Evolutionary conservation across 1,284 basidiomycete species (phyloP), one percentile per base, ranked within the genome.

Genomic region (Trichosporon faecale): DNA sequence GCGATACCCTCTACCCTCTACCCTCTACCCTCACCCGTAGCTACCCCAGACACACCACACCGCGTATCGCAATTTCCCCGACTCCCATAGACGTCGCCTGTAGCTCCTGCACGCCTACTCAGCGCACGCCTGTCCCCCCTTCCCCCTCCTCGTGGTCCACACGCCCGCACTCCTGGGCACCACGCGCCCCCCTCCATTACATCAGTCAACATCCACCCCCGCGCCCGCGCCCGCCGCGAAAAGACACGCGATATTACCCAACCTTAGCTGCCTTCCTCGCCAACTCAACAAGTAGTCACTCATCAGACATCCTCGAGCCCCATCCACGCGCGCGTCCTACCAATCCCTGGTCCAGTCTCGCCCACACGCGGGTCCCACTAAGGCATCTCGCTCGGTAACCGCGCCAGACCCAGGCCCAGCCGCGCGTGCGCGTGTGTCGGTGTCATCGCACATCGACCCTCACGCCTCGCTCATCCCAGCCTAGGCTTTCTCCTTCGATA

Each of bases 391-490:
- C 27, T 16, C 57, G 57, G 57, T 61, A 33, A 18, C 18, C 57
- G 12, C 27, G 57, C 57, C 27, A 61, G 57, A 31, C 57, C 29
- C 27, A 61, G 57, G 16, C 29, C 16, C 57, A 61, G 57, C 57
- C 29, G 57, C 57, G 57, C 57, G 57, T n/a, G 57, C 57, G 57
- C 57, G 57, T 31, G 57, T 61, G 57, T 31, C 57, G 27, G 57
- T 31, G 57, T 61, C 57, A 61, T 61, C 57, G 57, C 57, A 61
- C 57, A n/a, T 23, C 57, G 57, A 61, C 57, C 57, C 57, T 31
- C 27, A 61, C 57, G 29, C 27, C 27, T 33, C 57, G 27, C 27
- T 29, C 49, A 46, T 23, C 49, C 7, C n/a, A 52, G 49, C 49
- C 57, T n/a, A 61, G 57, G 57, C 57, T 33, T n/a, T 3, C 21